Base-by-base conservation (phyloP, 306 rosid genomes). In the Cyclanthera cordifolia region DNA sequence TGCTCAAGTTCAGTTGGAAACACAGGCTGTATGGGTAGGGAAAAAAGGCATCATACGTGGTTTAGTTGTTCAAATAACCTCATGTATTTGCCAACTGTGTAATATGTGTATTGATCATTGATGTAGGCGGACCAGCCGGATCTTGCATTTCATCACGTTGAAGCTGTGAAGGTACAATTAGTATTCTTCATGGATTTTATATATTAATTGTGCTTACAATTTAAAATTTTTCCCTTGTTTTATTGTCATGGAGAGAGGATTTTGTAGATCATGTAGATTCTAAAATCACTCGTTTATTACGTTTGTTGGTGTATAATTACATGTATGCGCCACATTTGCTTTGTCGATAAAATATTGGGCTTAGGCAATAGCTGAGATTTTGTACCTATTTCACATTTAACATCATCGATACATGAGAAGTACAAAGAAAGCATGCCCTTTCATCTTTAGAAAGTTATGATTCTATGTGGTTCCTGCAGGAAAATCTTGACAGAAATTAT, bases 81-180 rank as follows among this genome's bases (percentile, higher is more conserved):
- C 20, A 49, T 14, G n/a, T 28, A 8, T 5, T 28, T 71, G 28
- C 67, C 67, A 24, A 65, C 34, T 74, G n/a, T 49, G 61, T 57
- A 69, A 30, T 61, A 21, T 21, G 78, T 64, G 51, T 55, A 55
- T n/a, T n/a, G n/a, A n/a, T 69, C 57, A 49, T 69, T 72, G 47
- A 30, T 86, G 74, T 86, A 79, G 95, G 65, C 69, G 81, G 82
- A 89, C 77, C 85, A 78, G 77, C 84, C 75, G 57, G 90, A 92
- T 79, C 28, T 72, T 75, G 70, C 84, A 20, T 82, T 81, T 81
- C 90, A 87, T 61, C 78, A 75, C 77, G 73, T 75, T 67, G 95
- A 82, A 69, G 76, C 73, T 67, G 52, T 84, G 61, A 82, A 86
- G 90, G 95, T 90, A 72, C 66, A 52, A n/a, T 2, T 1, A 6